Evolutionary conservation across 805 yeast genomes (phyloP), one percentile per base, ranked within the genome.

Genomic region (Danielia reshetovae): DNA sequence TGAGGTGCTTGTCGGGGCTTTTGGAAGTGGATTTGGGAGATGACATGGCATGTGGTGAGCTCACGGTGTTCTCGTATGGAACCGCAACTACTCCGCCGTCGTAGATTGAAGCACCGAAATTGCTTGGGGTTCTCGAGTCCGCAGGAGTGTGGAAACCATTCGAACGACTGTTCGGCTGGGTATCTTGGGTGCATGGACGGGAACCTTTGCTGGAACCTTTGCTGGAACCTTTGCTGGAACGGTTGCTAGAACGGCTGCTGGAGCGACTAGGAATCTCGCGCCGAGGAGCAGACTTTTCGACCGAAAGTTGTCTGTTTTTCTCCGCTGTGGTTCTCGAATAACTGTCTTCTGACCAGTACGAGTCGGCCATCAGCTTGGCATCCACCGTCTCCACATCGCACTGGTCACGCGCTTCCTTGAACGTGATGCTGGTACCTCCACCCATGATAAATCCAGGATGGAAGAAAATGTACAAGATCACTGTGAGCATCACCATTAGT

Each of bases 361-460:
- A 18, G 13, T 15, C 24, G 19, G 5, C 28, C 34, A 16, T 27
- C 35, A 13, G 14, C 17, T 36, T 32, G 13, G 23, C 36, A 17
- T 35, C 29, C 11, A 21, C 10, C 9, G 8, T 3, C 6, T 11
- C 11, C 22, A 19, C 24, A 13, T 13, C 17, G 16, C 16, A 17
- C 12, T 15, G 11, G 11, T 13, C 26, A 10, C 18, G 32, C 9
- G n/a, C 13, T 10, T 10, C 19, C 6, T 17, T 13, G 17, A 45
- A 24, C 22, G 46, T 27, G 7, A 38, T 32, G 13, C 19, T 38
- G 27, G 38, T 35, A 7, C 38, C 38, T 6, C 23, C 29, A 18
- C 49, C 49, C 37, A 45, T 39, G 24, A 75, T 74, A 24, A 70
- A 51, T 1, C 84, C 85, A 0, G 95, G 95, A 52, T 82, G 80